Conservation (phyloP, 805 yeast species). For the Phaffomyces thermotolerans region DNA sequence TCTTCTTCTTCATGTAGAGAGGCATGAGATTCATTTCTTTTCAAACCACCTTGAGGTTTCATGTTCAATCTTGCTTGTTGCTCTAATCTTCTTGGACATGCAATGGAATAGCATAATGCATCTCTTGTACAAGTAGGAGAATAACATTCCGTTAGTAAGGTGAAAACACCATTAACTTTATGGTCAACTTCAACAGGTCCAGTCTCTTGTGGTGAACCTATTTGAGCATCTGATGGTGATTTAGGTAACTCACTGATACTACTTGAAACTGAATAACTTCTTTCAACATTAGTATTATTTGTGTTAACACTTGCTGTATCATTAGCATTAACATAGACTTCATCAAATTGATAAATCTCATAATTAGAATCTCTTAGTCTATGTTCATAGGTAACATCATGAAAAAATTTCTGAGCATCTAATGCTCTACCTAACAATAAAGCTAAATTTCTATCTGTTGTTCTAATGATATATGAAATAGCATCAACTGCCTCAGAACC, state of each 20-base stretch:
- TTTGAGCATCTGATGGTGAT: background rate
- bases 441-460: conserved; percentile 88
- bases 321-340: conserved; percentile 37
- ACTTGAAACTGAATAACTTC: conserved; percentile 18
- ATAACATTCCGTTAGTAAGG: conserved; percentile 87
- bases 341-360: conserved; percentile 83
- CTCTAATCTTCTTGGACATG: conserved; percentile 92
- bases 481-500: conserved; percentile 92
- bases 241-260: conserved; percentile 6
- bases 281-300: conserved; percentile 22
- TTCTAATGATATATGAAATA: conserved; percentile 77
- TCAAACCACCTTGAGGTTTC: conserved; percentile 81
- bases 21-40: conserved; percentile 62
- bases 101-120: conserved; percentile 83
- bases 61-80: conserved; percentile 89
- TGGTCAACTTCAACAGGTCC: conserved; percentile 21
- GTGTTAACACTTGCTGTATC: conserved; percentile 11
- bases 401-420: conserved; percentile 91
- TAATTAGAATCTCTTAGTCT: conserved; percentile 78
- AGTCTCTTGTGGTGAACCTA: conserved; percentile 2
- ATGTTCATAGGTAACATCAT: conserved; percentile 93
- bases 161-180: conserved; percentile 82
- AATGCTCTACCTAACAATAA: conserved; percentile 81
- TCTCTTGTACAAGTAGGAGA: conserved; percentile 95
- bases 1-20: conserved; percentile 72